Percentiles rank a stretch among this genome's conserved stretches.
Conservation (phyloP, 2,329 filamentous ascomycete species). For the Fonsecaea erecta region DNA sequence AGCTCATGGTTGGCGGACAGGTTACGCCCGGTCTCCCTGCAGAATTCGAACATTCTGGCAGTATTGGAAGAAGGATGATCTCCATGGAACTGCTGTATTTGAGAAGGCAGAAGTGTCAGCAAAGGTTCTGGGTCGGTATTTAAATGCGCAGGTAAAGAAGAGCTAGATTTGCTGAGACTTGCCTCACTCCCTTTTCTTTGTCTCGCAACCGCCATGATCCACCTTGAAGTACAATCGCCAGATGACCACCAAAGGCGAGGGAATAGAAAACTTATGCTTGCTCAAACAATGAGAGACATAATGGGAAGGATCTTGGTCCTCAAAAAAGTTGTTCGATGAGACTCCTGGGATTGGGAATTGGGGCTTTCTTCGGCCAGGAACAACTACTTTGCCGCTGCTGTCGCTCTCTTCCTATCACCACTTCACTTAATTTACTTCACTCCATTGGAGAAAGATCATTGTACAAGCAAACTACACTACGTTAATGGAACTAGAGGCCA, state of each 20-base stretch:
- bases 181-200: neutral
- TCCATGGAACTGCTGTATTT: neutral
- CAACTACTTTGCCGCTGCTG: neutral
- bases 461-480: too few species aligned
- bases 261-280: neutral
- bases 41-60: neutral
- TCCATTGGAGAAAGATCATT: too few species aligned
- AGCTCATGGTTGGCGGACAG: neutral
- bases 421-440: too few species aligned
- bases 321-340: neutral
- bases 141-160: neutral
- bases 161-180: neutral
- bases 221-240: neutral
- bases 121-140: neutral
- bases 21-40: neutral
- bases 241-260: neutral
- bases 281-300: neutral
- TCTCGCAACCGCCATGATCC: neutral
- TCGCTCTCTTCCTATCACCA: neutral
- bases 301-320: neutral
- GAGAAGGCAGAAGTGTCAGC: neutral
- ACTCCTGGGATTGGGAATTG: neutral
- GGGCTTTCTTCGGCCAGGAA: neutral
- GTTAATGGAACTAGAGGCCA: too few species aligned
- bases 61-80: neutral